Percentiles rank a stretch among this genome's conserved stretches.
Conservation (phyloP, 805 yeast species). For the Cyberlindnera amylophila region DNA sequence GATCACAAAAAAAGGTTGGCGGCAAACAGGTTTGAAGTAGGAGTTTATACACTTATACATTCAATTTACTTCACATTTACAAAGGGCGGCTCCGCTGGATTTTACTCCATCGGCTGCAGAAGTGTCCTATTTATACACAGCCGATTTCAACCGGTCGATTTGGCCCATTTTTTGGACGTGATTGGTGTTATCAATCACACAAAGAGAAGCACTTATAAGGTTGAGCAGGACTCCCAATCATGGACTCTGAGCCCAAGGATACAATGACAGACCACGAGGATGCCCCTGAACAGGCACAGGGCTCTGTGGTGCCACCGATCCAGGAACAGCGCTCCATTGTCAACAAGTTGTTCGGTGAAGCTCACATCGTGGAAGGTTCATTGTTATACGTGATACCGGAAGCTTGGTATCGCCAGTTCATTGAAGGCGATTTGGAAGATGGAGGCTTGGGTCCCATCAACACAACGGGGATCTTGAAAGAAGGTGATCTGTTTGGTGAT, state of each 20-base stretch:
- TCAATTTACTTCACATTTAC: no score
- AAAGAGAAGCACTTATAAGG: no score
- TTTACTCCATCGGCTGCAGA: not conserved
- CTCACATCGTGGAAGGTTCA: slow-evolving; percentile 14
- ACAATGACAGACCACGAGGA: slow-evolving; percentile 4
- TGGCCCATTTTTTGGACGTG: not conserved
- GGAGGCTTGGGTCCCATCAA: slow-evolving; percentile 36
- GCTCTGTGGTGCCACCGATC: slow-evolving; percentile 3
- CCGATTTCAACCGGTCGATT: not conserved
- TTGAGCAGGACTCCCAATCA: slow-evolving; percentile 1
- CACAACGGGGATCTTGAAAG: slow-evolving; percentile 41
- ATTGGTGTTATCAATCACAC: not conserved
- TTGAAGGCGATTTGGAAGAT: slow-evolving; percentile 6
- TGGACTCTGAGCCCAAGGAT: not conserved
- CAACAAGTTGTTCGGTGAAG: not conserved
- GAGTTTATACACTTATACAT: no score
- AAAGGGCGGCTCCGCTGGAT: not conserved
- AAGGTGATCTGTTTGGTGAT: slow-evolving; percentile 41
- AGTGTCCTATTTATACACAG: not conserved
- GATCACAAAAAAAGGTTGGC: no score
- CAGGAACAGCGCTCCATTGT: slow-evolving; percentile 17
- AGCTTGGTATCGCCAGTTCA: slow-evolving; percentile 17
- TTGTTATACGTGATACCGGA: slow-evolving; percentile 15
- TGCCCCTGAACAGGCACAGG: not conserved
- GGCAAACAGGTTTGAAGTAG: no score